These are phyloP conservation scores for Dothistroma pini DNA, from an alignment of 2,329 filamentous ascomycete species.

Conservation along the genomic window DNA sequence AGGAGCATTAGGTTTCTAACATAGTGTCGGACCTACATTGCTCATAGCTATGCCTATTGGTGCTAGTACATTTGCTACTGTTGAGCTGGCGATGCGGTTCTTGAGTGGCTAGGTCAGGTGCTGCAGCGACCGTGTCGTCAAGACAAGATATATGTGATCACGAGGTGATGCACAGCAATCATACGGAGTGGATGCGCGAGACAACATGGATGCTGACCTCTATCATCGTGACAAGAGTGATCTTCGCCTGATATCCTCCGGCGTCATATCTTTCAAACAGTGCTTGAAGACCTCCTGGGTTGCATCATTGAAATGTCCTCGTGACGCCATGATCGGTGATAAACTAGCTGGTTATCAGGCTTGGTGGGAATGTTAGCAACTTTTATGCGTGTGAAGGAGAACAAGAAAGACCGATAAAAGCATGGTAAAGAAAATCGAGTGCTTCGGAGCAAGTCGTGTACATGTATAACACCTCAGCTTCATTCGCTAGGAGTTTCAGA, in stretches of 20 bases:
- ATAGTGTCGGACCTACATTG: constrained; percentile 84
- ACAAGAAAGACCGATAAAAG: neutral
- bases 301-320: neutral
- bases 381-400: neutral
- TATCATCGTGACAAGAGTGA: too few relatives aligned
- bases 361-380: neutral
- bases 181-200: neutral
- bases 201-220: too few relatives aligned
- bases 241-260: neutral
- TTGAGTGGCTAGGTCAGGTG: constrained; percentile 28
- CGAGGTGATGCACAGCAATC: neutral
- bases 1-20: constrained; percentile 86
- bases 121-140: neutral
- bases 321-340: neutral
- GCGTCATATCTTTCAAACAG: neutral
- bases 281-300: neutral
- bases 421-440: neutral
- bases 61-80: constrained; percentile 91
- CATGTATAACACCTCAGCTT: neutral
- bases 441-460: neutral
- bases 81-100: constrained; percentile 39
- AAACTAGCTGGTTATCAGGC: neutral
- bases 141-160: neutral
- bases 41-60: constrained; percentile 95
- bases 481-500: neutral